Evolutionary conservation across 2,329 filamentous ascomycete genomes (phyloP).

Genomic region (Aspergillus puulaauensis): DNA sequence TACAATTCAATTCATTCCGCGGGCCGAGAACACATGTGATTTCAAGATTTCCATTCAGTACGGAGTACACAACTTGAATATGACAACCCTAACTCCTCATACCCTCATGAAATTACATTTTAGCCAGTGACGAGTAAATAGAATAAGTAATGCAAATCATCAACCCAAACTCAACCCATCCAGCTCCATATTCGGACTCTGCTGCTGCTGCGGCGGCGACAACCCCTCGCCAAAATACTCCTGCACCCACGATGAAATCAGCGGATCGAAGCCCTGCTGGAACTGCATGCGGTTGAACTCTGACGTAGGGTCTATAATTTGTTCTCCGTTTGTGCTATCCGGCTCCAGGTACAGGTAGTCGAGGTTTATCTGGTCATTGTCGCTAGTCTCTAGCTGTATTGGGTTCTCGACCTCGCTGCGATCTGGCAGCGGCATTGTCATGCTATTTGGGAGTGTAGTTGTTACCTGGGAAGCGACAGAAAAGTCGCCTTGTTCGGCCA

Average conservation of each 20-base stretch:
- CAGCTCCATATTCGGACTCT: slow-evolving; percentile 3
- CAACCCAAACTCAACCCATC: not conserved
- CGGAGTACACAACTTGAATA: too few species aligned
- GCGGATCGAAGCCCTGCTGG: slow-evolving; percentile 8
- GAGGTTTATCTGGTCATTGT: slow-evolving; percentile 3
- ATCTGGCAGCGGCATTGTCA: too few species aligned
- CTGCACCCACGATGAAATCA: slow-evolving; percentile 13
- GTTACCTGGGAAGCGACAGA: not conserved
- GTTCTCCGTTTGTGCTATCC: not conserved
- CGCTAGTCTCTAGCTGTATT: not conserved
- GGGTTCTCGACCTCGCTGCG: not conserved
- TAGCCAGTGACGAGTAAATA: not conserved
- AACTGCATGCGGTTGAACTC: slow-evolving; percentile 3
- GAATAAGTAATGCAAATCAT: not conserved
- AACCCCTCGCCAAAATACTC: slow-evolving; percentile 8
- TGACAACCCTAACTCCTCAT: not conserved
- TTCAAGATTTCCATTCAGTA: too few species aligned
- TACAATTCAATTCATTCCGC: too few species aligned
- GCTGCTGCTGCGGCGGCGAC: not conserved
- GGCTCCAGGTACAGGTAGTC: slow-evolving; percentile 14
- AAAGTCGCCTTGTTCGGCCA: not conserved
- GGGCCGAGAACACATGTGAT: too few species aligned
- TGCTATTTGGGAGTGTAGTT: not conserved
- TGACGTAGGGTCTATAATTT: not conserved
- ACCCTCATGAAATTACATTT: not conserved